Evolutionary conservation across 1,139 yeast genomes (phyloP), one percentile per base, ranked within the genome.

Genomic region (Nakaseomyces nivariensis): DNA sequence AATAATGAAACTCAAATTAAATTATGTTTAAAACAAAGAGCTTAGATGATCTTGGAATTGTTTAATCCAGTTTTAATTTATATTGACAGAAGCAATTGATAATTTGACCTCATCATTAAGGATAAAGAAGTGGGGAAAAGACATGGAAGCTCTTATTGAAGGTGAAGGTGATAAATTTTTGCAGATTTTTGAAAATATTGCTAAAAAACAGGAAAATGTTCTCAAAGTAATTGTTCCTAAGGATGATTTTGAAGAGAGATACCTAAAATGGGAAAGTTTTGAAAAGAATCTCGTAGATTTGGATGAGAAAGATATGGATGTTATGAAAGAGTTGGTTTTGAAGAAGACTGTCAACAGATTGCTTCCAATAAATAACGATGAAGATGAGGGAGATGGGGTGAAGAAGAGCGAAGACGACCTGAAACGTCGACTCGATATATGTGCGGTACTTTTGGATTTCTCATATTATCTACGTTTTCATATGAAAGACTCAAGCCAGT

Each of bases 371-470:
- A 51, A 53, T 5, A 37, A 36, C 8, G 52, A 50, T 13, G 47
- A 48, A 5, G 38, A 49, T 33, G 48, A 50, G 11, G 37, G 50
- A 37, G 43, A 48, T 25, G 48, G 41, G 17, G 26, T 41, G 10
- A 31, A 25, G 25, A 13, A 31, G 11, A 26, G 36, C 24, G 24
- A 11, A 22, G 11, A 43, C 7, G 46, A 32, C 13, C 8, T 31
- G 31, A 25, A 27, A 1, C 44, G 47, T 17, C 50, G 37, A 17
- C 34, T 55, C 3, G 45, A 51, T n/a, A n/a, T 53, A 5, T 52
- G 54, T 40, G 57, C 59, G 4, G 49, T 50, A 6, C 49, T 53
- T 8, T 50, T 61, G 33, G 64, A 59, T 48, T 53, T 56, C 36
- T 52, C 56, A 34, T 59, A 49, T 31, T 54, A 54, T 44, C 52